Evolutionary conservation across 208 protist species (phyloP), one percentile per base, ranked within the genome.

Genomic region (Phytomonas francai): DNA sequence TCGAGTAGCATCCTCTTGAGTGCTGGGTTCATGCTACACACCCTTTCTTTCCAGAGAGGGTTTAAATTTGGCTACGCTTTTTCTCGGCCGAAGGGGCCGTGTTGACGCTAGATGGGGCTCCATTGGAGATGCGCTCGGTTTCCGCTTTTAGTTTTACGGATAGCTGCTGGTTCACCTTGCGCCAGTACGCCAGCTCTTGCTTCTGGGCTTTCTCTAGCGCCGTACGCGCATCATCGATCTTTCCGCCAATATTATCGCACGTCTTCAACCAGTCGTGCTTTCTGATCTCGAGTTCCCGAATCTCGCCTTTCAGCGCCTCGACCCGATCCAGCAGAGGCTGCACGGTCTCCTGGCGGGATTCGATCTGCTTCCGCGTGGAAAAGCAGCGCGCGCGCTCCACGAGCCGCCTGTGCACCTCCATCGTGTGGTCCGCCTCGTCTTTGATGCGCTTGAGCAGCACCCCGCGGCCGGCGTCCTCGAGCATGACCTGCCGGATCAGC

Each of bases 391-490:
- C 72, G 36, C 84, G 70, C 25, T 74, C 71, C 1, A 78, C 72
- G 25, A 95, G 74, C 4, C 77, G 70, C 6, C 72, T 71, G 71
- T 95, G 90, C 28, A 88, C 81, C 7, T 64, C 70, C 42, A 92
- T 62, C 12, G 68, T 72, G 63, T 81, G 73, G 59, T 83, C 70
- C 31, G 98, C 67, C 74, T 99, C 98, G 59, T 99, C 98, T 0
- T 97, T 76, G 57, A 99, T 81, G 12, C 97, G 89, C 33, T 98
- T 83, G 31, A 99, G 80, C 70, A 99, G 81, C 54, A 99, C 78
- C 16, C 98, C 98, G 3, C 98, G 80, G 71, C 98, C 97, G 6
- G 96, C 92, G 70, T 98, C 98, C 67, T 98, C 97, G n/a, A 99
- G 75, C 12, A 98, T 98, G 19, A 98, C 83, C 76, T 99, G 92